Base-by-base conservation (phyloP, 2,329 filamentous ascomycete species). In the Trichoderma semiorbis region DNA sequence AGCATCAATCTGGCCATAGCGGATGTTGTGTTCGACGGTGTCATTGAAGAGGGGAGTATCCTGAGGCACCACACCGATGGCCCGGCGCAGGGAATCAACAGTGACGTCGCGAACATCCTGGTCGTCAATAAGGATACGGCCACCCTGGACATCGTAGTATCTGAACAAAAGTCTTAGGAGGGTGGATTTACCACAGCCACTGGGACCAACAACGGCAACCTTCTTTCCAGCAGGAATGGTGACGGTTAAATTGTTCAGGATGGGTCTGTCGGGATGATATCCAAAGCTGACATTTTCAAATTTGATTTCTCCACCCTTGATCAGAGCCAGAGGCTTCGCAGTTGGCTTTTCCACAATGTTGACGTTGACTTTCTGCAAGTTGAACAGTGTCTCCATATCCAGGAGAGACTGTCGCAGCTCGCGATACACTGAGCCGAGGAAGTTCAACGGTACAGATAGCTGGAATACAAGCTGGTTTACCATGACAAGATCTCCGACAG, bases 391-490 rank as follows among this genome's bases (percentile, higher is more conserved):
- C 83, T 98, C 96, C 96, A 99, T 99, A 80, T 99, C 97, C 39
- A 99, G 86, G 58, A 99, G 86, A 26, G 94, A 97, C 83, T 99
- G 96, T 70, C 96, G 89, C 69, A 99, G 87, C 83, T 99, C 96
- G 76, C 96, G 92, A 80, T 99, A 99, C 14, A 99, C 95, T 16
- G 94, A 97, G n/a, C 96, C 96, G 5, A 99, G 86, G 82, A 99
- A 99, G 85, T 99, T 99, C 73, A 99, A 88, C 0, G 96, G 96
- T 5, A 99, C 94, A 0, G 94, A 98, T 7, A 99, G 90, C 83
- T 99, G 96, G 83, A 99, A 99, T 72, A 99, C 95, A 21, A 99
- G 90, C 84, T 98, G 96, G 81, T 99, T 99, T 76, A 99, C 94
- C 93, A 99, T 97, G 79, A 99, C 96, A 36, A 99, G 86, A 79